Base-by-base conservation (phyloP, 2,329 filamentous ascomycete species). In the Pseudogymnoascus pannorum region DNA sequence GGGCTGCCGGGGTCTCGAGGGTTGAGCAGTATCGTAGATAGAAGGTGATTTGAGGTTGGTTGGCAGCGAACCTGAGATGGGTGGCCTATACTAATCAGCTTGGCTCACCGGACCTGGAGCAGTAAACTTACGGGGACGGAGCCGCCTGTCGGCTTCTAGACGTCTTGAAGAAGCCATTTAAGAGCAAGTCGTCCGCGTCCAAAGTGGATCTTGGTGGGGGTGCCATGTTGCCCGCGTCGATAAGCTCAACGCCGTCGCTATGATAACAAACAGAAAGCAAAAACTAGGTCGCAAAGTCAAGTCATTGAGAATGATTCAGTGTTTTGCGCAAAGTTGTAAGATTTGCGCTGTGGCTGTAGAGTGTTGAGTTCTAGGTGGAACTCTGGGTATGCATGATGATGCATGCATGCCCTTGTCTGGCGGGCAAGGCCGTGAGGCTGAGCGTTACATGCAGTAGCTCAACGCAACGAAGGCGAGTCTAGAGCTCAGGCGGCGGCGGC, bases 101-200 rank as follows among this genome's bases (percentile, higher is more conserved):
- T 54, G 26, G 48, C 3, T 54, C 48, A 18, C 24, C 31, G 9
- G 48, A 31, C 12, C 8, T 54, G 24, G 24, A 4, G 18, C 18
- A 31, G 9, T 2, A 7, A 31, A 54, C 48, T 31, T 29, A 54
- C 48, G 48, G 26, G 31, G 48, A 54, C 4, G 48, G 48, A 5
- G n/a, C 26, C 5, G 48, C 31, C 18, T 54, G 48, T 11, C 48
- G 24, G 48, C 48, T 31, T 54, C 79, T 75, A 7, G 78, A 76
- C 31, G 78, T 80, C 65, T 74, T 78, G 69, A 79, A 83, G 62
- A 78, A 79, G 60, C 80, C 80, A 66, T 77, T 79, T 65, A 77
- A 71, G 36, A 83, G 74, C 64, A 81, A 71, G 64, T 75, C 74
- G 44, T 80, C 72, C 38, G 81, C 76, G 65, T 79, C 75, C 60